Base-by-base conservation (phyloP, 2,329 filamentous ascomycete species). In the Sclerotinia borealis region DNA sequence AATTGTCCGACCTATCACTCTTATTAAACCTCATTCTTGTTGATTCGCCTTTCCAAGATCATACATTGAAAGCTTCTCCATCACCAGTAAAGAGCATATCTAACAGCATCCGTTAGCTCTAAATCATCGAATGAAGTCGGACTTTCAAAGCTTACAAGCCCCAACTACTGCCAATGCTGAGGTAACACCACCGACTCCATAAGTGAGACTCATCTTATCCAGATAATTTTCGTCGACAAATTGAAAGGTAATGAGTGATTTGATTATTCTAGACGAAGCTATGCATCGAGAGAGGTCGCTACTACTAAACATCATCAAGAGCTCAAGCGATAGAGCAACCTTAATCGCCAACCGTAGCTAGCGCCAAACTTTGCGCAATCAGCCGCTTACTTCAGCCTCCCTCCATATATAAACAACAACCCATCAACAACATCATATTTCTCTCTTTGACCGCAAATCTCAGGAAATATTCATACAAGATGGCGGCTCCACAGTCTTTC, bases 41-140 rank as follows among this genome's bases (percentile, higher is more conserved):
- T 9, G 13, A 13, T 47, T 62, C 25, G 13, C 36, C n/a, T 15
- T 34, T 25, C 27, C 22, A 34, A 64, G 58, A 74, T 85, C 67
- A 25, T 84, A 92, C 91, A 80, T 99, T 96, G 80, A 99, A 99
- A 65, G 89, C 83, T 83, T 99, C 93, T 75, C 96, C 95, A 77
- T 91, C 92, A 75, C 92, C 92, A 74, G 95, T 96, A 76, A 99
- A 97, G 76, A 99, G 91, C 92, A 99, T 96, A 79, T 99, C 95
- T 99, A 77, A 68, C 22, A 58, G 34, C 64, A 70, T 69, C 47
- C 22, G 64, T 75, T 63, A 75, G 71, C 67, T 59, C 54, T 48
- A 48, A 54, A 39, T 63, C 61, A 63, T 58, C 45, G 45, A 64
- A 50, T 45, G 48, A 47, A 43, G n/a, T 25, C 49, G 19, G 47